Evolutionary conservation across 306 rosid species (phyloP), one percentile per base, ranked within the genome.

Genomic region (Dalbergia cultrata): DNA sequence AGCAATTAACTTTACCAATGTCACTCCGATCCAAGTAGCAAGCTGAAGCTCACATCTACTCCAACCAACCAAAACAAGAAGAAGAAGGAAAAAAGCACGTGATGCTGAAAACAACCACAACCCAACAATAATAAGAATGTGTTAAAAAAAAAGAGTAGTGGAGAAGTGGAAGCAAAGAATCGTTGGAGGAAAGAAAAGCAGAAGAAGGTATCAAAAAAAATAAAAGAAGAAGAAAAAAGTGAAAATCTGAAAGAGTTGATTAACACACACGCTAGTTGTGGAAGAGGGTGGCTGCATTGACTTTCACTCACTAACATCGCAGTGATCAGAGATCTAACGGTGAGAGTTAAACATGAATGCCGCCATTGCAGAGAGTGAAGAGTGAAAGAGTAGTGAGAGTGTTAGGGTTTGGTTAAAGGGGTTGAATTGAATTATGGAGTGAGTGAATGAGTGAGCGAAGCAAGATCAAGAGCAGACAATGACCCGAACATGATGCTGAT

Each of bases 161-260:
- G 47, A 21, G 78, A 69, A 81, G 81, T 86, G 72, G 56, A 92
- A 95, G 90, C 86, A 83, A 88, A 81, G 92, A 88, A 89, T 85
- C 86, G 69, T 68, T 58, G 69, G 7, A 66, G 72, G 56, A 52
- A 49, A 4, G 58, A 62, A 19, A 67, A 83, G 74, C 31, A 60
- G 61, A 83, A 83, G 67, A 85, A 19, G 45, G 47, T 17, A 72
- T 56, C 21, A 64, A 22, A 80, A 59, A 58, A 56, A 59, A 26
- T 0, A 26, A 26, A 26, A 26, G n/a, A n/a, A n/a, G 22, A 13
- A 7, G 14, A n/a, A 70, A 52, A 71, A 22, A 0, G 37, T 26
- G 31, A 26, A 72, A 70, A 54, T 50, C 57, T 6, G n/a, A 54
- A 54, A 5, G 14, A 5, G 60, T 65, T 73, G 71, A 73, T 62